Base-by-base conservation (phyloP, 2,329 filamentous ascomycete species). In the Pleurostoma richardsiae region DNA sequence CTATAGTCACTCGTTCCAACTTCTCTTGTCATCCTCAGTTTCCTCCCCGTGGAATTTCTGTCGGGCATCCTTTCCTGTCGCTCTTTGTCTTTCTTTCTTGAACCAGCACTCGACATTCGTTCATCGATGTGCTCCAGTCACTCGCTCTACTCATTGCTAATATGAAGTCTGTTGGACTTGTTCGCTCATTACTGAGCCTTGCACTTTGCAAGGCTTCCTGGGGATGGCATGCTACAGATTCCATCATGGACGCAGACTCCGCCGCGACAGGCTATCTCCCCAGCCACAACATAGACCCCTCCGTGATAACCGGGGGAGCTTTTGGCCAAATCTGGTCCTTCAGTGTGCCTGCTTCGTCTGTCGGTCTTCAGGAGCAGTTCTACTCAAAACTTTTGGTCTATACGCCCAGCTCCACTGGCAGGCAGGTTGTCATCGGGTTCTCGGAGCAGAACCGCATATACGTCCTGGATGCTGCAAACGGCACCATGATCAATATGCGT, bases 381-480 rank as follows among this genome's bases (percentile, higher is more conserved):
- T 68, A 73, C 63, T 49, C 76, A 29, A 69, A 77, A 52, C 75
- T 75, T 10, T 53, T 72, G 40, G 66, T 71, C 28, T 72, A 79
- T 59, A 82, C 79, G 2, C 69, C 75, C 4, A 40, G 38, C n/a
- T 62, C 55, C 10, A 65, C 67, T 27, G 68, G 68, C 26, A 62
- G 61, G 4, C 67, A 67, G 7, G 76, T 81, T 59, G 77, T 73
- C 44, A 68, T 82, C 36, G 81, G 74, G 52, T 60, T 80, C 11
- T 71, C 79, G 1, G 80, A 79, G 1, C 77, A 76, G 55, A 82
- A 82, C 58, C 78, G 79, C 42, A 58, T 81, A 5, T 80, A 80
- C 57, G 79, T 77, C 50, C 59, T 82, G 31, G 67, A 82, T 52
- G 76, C 76, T 0, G 73, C 74, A 52, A 79, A 76, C 0, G 78